Evolutionary conservation across 2,329 filamentous ascomycete genomes (phyloP).

Genomic region (Trichoderma guizhouense): DNA sequence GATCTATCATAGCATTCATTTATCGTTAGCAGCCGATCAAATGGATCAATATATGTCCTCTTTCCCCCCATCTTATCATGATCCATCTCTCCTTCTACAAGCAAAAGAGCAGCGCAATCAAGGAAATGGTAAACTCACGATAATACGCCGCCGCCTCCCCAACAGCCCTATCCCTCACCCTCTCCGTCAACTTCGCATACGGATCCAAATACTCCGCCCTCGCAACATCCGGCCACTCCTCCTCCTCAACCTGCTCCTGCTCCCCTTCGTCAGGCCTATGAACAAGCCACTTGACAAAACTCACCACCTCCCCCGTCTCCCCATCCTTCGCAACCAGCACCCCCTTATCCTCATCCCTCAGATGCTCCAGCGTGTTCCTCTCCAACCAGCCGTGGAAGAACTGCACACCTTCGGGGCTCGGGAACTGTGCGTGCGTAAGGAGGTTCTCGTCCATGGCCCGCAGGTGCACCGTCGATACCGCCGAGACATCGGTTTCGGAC

Average conservation of each 20-base stretch:
- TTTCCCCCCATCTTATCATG: too few relatives aligned
- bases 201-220: conserved; percentile 32
- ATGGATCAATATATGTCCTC: too few relatives aligned
- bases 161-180: conserved; percentile 31
- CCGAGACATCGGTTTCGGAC: conserved; percentile 25
- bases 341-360: conserved; percentile 27
- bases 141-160: conserved; percentile 32
- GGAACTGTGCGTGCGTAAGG: conserved; percentile 41
- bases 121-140: conserved; percentile 31
- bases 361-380: conserved; percentile 30
- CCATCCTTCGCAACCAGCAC: conserved; percentile 35
- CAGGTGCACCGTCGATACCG: conserved; percentile 34
- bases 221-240: conserved; percentile 31
- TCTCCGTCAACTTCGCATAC: conserved; percentile 32
- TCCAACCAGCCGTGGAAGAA: conserved; percentile 32
- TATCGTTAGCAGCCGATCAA: not conserved
- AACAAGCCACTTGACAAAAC: conserved; percentile 38
- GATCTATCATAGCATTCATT: conserved; percentile 23
- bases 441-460: conserved; percentile 39
- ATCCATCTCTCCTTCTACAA: not conserved
- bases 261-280: conserved; percentile 23
- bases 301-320: conserved; percentile 29
- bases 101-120: not conserved
- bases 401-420: conserved; percentile 29
- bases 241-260: conserved; percentile 24